Evolutionary conservation across 345 rosid species (phyloP).

Genomic region (Brassica cretica): DNA sequence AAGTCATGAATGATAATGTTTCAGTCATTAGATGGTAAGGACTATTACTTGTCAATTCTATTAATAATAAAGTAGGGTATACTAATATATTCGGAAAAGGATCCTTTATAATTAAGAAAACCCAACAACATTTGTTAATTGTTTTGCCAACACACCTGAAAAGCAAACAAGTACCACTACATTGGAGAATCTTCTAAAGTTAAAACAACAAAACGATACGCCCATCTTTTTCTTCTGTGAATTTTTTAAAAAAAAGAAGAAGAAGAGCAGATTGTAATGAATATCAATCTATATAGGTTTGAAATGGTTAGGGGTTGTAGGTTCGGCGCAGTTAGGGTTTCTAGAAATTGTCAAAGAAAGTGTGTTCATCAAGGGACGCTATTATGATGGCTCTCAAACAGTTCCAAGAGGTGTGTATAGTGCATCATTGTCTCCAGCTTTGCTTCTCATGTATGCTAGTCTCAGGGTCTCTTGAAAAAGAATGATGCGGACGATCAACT

Average conservation of each 20-base stretch:
- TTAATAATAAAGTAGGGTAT: neutral
- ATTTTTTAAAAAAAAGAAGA: too few species aligned
- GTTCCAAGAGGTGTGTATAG: neutral
- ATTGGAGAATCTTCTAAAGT: neutral
- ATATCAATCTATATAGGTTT: neutral
- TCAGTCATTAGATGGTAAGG: neutral
- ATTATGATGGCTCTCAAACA: neutral
- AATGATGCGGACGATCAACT: neutral
- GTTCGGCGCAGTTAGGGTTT: neutral
- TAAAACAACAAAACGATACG: neutral
- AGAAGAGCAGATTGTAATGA: neutral
- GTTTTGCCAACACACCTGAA: slow-evolving; percentile 3
- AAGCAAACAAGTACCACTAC: neutral
- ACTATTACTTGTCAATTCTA: neutral
- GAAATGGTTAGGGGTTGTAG: neutral
- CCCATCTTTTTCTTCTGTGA: neutral
- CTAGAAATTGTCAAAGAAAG: neutral
- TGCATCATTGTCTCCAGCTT: neutral
- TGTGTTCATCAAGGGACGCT: neutral
- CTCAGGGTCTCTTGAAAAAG: neutral
- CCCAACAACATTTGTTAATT: neutral
- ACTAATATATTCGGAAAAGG: neutral
- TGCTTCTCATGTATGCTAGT: neutral
- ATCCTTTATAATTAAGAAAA: neutral
- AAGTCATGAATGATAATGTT: neutral